A percentile compares a stretch with the other conserved stretches of the same genome.
Conservation (phyloP, 2,329 filamentous ascomycete genomes). For the Botrytis fragariae region DNA sequence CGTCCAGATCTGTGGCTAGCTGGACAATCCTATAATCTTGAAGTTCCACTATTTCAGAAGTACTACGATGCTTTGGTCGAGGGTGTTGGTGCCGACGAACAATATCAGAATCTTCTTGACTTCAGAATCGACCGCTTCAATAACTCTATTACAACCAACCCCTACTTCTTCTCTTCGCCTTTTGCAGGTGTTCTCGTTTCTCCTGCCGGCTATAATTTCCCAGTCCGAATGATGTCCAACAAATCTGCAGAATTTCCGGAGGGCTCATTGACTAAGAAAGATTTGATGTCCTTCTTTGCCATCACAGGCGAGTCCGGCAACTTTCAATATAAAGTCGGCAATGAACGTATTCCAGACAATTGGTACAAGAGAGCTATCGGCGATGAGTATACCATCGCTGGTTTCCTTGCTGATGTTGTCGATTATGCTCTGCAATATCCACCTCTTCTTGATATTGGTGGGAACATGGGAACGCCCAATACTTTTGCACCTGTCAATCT, state of each 20-base stretch:
- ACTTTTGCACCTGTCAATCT: constrained; percentile 50
- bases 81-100: constrained; percentile 3
- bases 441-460: constrained; percentile 48
- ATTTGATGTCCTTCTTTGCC: constrained; percentile 38
- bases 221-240: constrained; percentile 33
- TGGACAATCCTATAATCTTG: constrained; percentile 2
- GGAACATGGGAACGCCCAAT: constrained; percentile 52
- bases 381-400: constrained; percentile 42
- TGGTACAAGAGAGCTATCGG: constrained; percentile 17
- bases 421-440: constrained; percentile 43
- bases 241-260: constrained; percentile 31
- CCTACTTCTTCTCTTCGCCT: constrained; percentile 51
- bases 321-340: constrained; percentile 17
- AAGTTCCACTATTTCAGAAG: constrained; percentile 11
- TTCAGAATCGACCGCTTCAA: constrained; percentile 11
- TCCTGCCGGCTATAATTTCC: constrained; percentile 30
- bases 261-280: constrained; percentile 41
- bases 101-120: constrained; percentile 6
- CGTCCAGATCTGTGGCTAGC: constrained; percentile 45
- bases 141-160: constrained; percentile 40
- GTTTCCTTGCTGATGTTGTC: constrained; percentile 43
- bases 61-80: constrained; percentile 14
- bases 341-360: constrained; percentile 18
- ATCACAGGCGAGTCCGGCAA: constrained; percentile 27
- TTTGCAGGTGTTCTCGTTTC: constrained; percentile 29